A percentile compares a stretch with the other conserved stretches of the same genome.
Conservation (phyloP, 805 yeast genomes). For the Scheffersomyces coipomensis region DNA sequence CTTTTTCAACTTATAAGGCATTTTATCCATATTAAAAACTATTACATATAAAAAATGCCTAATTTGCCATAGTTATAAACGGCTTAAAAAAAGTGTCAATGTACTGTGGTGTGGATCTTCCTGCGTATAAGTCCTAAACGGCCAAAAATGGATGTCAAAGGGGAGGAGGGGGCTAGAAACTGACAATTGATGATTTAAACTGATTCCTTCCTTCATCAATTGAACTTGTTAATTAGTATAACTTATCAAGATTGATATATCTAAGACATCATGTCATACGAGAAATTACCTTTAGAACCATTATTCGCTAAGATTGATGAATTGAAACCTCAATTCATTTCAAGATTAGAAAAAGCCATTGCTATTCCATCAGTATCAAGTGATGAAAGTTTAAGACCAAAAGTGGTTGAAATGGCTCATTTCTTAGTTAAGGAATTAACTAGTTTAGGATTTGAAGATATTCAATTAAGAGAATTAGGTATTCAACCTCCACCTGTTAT, state of each 20-base stretch:
- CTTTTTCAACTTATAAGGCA: no score
- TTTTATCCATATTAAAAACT: no score
- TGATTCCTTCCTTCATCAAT: no score
- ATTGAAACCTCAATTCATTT: conserved; percentile 71
- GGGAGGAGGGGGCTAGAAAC: no score
- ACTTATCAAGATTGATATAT: no score
- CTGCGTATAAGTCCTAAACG: no score
- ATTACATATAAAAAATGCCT: neutral
- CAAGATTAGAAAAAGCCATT: conserved; percentile 77
- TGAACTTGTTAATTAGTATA: no score
- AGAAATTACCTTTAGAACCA: conserved; percentile 41
- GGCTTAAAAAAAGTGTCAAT: no score
- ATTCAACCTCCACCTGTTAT: conserved; percentile 88
- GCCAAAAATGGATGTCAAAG: no score
- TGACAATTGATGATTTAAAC: no score
- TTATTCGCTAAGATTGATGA: conserved; percentile 65
- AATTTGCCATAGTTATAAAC: neutral
- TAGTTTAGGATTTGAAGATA: conserved; percentile 74
- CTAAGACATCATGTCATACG: conserved; percentile 30
- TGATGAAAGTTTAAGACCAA: conserved; percentile 84
- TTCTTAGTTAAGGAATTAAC: conserved; percentile 71
- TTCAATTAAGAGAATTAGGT: conserved; percentile 81
- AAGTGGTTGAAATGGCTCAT: conserved; percentile 86
- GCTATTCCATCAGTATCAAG: conserved; percentile 93
- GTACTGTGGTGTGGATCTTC: no score